Evolutionary conservation across 331 rosid species (phyloP).

Genomic region (Pyracantha coccinea): DNA sequence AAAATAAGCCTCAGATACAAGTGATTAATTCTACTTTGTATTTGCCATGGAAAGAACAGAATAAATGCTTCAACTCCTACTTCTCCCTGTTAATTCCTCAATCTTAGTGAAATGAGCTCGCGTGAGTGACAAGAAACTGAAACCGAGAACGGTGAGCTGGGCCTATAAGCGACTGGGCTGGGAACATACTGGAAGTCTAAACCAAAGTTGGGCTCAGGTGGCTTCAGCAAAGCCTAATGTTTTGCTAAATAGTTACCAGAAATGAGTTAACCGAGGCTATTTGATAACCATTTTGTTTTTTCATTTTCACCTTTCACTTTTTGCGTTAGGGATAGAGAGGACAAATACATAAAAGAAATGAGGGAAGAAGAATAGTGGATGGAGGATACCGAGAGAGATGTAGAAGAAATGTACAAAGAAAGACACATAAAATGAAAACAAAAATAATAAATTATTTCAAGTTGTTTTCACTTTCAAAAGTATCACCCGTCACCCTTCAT

Average conservation of each 20-base stretch:
- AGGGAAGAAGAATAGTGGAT: not conserved
- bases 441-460: too few relatives aligned
- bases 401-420: not conserved
- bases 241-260: not conserved
- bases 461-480: too few relatives aligned
- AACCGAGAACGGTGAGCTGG: too few relatives aligned
- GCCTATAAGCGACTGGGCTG: too few relatives aligned
- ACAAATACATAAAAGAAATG: not conserved
- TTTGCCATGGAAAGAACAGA: too few relatives aligned
- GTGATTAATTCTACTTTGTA: not conserved
- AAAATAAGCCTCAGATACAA: not conserved
- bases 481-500: too few relatives aligned
- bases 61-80: too few relatives aligned
- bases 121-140: too few relatives aligned
- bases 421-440: not conserved
- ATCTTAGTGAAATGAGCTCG: too few relatives aligned
- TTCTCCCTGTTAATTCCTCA: too few relatives aligned
- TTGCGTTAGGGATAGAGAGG: not conserved
- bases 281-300: not conserved
- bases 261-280: not conserved
- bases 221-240: not conserved
- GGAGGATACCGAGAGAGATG: not conserved
- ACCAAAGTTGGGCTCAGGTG: not conserved
- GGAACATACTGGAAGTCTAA: too few relatives aligned
- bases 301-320: not conserved